These are phyloP conservation scores for Penicillium crystallinum DNA, from an alignment of 495 filamentous ascomycete species.

Conservation along the genomic window DNA sequence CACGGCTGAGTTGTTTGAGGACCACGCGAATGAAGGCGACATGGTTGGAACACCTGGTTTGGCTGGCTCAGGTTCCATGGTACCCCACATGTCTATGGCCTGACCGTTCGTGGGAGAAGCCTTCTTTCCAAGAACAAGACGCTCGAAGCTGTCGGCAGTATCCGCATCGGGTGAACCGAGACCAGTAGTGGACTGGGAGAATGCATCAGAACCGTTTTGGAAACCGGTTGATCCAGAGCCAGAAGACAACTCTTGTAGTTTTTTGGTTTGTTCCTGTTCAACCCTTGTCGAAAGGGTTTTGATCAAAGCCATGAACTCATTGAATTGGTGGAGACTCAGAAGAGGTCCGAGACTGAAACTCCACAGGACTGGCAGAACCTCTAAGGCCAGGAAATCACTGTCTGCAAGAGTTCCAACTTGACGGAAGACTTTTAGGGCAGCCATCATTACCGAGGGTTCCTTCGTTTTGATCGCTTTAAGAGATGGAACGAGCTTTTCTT, in stretches of 20 bases:
- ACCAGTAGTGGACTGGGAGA: conserved; percentile 20
- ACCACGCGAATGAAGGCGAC: conserved; percentile 47
- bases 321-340: conserved; percentile 80
- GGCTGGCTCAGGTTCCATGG: conserved; percentile 30
- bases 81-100: conserved; percentile 35
- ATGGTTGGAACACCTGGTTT: conserved; percentile 19
- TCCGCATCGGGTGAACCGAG: conserved; percentile 29
- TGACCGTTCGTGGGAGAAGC: conserved; percentile 20
- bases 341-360: conserved; percentile 86
- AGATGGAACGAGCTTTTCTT: conserved; percentile 90
- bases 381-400: conserved; percentile 88
- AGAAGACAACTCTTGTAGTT: conserved; percentile 74
- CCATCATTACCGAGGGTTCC: conserved; percentile 96
- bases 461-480: conserved; percentile 94
- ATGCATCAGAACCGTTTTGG: conserved; percentile 25
- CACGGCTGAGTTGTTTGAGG: conserved; percentile 23
- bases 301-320: conserved; percentile 80
- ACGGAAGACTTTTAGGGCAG: conserved; percentile 74
- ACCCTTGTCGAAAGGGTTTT: conserved; percentile 72
- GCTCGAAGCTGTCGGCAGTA: conserved; percentile 69
- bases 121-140: conserved; percentile 69
- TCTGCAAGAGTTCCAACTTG: conserved; percentile 80
- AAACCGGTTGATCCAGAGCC: conserved; percentile 39
- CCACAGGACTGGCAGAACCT: conserved; percentile 87
- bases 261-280: conserved; percentile 81